phyloP scores from a whole-genome alignment of 768 basidiomycete genomes.

The Suillus lakei region DNA sequence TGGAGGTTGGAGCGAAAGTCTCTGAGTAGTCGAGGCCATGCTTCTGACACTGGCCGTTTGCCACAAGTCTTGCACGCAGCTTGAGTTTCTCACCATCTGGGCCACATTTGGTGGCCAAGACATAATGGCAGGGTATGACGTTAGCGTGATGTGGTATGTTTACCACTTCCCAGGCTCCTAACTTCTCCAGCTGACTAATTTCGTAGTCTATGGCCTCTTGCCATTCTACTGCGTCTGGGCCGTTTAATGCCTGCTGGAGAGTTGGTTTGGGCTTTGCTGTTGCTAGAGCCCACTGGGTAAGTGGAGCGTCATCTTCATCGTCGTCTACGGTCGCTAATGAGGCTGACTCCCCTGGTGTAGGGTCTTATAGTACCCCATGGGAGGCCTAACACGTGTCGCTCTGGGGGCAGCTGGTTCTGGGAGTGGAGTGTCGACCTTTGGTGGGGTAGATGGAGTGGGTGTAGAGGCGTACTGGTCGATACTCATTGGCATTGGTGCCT shows the following conservation, averaged over 20 bases:
- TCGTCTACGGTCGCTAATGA: not conserved
- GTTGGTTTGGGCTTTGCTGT: slow-evolving; percentile 24
- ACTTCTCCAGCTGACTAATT: slow-evolving; percentile 21
- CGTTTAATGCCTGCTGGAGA: slow-evolving; percentile 3
- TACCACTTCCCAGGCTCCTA: slow-evolving; percentile 30
- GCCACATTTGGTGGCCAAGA: slow-evolving; percentile 4
- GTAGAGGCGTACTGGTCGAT: not conserved
- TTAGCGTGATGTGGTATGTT: slow-evolving; percentile 29
- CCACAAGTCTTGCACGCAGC: not conserved
- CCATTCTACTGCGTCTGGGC: slow-evolving; percentile 10
- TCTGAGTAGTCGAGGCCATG: slow-evolving; percentile 27
- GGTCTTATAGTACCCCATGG: not conserved
- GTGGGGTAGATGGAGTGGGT: not conserved
- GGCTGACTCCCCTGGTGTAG: not conserved
- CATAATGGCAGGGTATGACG: slow-evolving; percentile 24
- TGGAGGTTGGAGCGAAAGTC: slow-evolving; percentile 17
- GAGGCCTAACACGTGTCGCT: not conserved
- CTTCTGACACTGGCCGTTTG: not conserved
- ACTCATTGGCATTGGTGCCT: too few species aligned
- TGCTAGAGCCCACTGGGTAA: not conserved
- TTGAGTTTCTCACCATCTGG: slow-evolving; percentile 6
- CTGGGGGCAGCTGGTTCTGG: not conserved
- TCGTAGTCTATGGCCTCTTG: slow-evolving; percentile 16
- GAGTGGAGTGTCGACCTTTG: not conserved
- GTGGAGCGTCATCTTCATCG: not conserved